Evolutionary conservation across 768 basidiomycete species (phyloP).

Genomic region (Leccinum sublutescens): DNA sequence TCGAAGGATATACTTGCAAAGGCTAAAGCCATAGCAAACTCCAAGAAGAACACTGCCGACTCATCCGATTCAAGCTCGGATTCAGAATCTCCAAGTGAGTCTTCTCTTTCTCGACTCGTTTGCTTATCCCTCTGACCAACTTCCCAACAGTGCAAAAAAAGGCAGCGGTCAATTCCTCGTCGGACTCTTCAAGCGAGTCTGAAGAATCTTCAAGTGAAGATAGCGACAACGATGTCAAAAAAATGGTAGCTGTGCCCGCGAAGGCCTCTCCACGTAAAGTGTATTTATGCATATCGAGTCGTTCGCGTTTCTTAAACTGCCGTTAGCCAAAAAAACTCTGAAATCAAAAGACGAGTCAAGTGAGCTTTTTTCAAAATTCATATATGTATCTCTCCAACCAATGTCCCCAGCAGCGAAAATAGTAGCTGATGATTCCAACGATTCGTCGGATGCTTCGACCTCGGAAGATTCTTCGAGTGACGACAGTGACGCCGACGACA

Average conservation of each 20-base stretch:
- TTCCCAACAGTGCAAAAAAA: conserved; percentile 10
- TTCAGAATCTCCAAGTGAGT: not conserved
- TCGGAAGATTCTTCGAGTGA: conserved; percentile 16
- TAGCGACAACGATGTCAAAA: not conserved
- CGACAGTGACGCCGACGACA: not conserved
- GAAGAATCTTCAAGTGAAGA: not conserved
- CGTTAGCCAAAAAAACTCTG: not conserved
- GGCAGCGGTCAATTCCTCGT: not conserved
- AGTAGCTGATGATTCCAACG: not conserved
- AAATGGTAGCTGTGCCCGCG: not conserved
- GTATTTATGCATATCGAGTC: not conserved
- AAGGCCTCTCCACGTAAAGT: not conserved
- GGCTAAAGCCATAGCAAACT: conserved; percentile 29
- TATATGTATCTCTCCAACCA: not conserved
- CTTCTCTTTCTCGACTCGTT: not conserved
- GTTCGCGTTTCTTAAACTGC: not conserved
- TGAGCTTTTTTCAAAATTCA: not conserved
- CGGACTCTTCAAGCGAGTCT: not conserved
- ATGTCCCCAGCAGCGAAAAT: conserved; percentile 5
- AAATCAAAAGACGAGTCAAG: not conserved
- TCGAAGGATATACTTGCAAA: conserved; percentile 46
- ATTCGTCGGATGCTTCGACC: conserved; percentile 8
- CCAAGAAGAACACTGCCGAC: conserved; percentile 1
- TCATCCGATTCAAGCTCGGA: not conserved
- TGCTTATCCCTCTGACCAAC: not conserved